Evolutionary conservation across 2,329 filamentous ascomycete species (phyloP), one percentile per base, ranked within the genome.

Genomic region (Polychaeton citri): DNA sequence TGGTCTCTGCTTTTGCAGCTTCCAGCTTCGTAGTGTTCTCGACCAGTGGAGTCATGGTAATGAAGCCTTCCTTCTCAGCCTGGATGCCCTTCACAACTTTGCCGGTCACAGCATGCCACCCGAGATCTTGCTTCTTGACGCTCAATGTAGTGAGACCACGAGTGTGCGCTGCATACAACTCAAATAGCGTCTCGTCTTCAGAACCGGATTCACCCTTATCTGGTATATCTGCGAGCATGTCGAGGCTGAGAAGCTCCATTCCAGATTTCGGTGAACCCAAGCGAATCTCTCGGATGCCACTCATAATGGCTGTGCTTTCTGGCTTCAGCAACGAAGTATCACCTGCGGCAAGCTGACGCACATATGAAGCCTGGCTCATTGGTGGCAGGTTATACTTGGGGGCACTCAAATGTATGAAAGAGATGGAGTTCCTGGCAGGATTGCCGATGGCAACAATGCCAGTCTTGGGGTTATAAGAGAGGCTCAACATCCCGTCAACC

Each of bases 401-500:
- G 28, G 87, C 88, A 35, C 88, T 96, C 24, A 98, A 68, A 52
- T 96, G 88, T 34, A 95, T 76, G 63, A 98, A 93, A 65, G 95
- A 98, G 59, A 98, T 79, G 6, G 87, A 95, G 65, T 98, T 98
- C 44, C 90, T 78, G 2, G 88, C 96, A 8, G 92, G 90, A 53
- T 98, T 90, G 21, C 88, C 92, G 41, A 98, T 81, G 42, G 92
- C 76, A 54, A 98, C 82, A 64, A 96, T 93, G 39, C 88, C 87
- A 19, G 87, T 90, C 44, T 77, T 73, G 5, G 90, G 81, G 57
- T 98, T 87, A 58, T 96, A 98, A 54, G 81, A 79, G 54, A 98
- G 81, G 56, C 87, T 96, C 69, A 90, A 98, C 42, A 96, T 88
- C n/a, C 86, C 86, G 60, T 95, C 88, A 57, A 96, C 88, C 54